Evolutionary conservation across 2,329 filamentous ascomycete genomes (phyloP).

Genomic region (Xylaria sp.): DNA sequence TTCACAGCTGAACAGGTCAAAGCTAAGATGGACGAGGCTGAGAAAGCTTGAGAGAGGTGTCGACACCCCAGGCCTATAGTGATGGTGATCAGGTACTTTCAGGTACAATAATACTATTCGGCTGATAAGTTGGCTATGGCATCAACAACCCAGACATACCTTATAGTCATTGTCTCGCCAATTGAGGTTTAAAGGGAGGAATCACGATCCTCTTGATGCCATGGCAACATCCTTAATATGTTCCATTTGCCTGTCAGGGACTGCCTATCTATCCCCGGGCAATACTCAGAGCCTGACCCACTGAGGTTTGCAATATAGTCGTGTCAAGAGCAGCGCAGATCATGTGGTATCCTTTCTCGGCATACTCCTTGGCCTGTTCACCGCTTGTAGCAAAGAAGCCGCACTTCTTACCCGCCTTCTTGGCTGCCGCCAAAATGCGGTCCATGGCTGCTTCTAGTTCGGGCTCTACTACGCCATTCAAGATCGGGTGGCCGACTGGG

Average conservation of each 20-base stretch:
- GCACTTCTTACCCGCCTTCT: constrained; percentile 66
- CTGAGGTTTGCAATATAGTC: constrained; percentile 49
- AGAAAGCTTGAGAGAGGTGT: constrained; percentile 25
- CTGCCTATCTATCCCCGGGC: constrained; percentile 48
- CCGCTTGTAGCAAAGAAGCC: constrained; percentile 61
- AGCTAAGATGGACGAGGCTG: constrained; percentile 66
- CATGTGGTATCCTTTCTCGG: constrained; percentile 63
- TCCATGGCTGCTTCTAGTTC: constrained; percentile 63
- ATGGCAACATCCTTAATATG: constrained; percentile 42
- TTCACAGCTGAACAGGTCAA: constrained; percentile 70
- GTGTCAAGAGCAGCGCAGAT: constrained; percentile 61
- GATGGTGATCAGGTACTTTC: not conserved
- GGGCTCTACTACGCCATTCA: constrained; percentile 60
- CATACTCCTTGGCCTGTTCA: constrained; percentile 58
- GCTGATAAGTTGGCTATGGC: not conserved
- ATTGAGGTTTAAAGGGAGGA: not conserved
- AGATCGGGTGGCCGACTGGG: constrained; percentile 58
- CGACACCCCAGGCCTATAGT: not conserved
- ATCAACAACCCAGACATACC: not conserved
- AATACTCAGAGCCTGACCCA: constrained; percentile 50
- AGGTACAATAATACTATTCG: not conserved
- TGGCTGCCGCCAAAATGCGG: constrained; percentile 59
- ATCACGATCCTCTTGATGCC: not conserved
- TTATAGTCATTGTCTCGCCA: not conserved
- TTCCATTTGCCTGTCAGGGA: constrained; percentile 42